Base-by-base conservation (phyloP, 2,329 filamentous ascomycete genomes). In the Cladosporium sp. region DNA sequence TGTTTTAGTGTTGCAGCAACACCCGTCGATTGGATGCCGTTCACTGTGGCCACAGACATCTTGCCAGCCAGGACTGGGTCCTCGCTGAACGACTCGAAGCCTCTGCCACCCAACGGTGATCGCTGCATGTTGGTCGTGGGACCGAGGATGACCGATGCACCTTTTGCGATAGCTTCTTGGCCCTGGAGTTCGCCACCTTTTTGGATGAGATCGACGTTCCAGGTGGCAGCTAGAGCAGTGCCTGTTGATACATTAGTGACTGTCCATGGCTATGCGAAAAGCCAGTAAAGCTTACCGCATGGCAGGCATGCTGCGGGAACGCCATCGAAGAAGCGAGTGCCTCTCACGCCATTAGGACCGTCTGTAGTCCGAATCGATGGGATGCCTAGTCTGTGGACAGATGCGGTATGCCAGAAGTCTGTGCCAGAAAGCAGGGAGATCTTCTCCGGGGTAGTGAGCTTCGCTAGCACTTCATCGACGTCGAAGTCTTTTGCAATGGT, bases 31-130 rank as follows among this genome's bases (percentile, higher is more conserved):
- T 95, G 91, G 2, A 92, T 79, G 26, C 89, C 86, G 60, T 80
- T 83, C 46, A 87, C 80, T 64, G 85, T 85, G 33, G 82, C 80
- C 70, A 91, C 88, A 1, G 85, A 87, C 65, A 91, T 83, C 73
- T 92, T 89, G 3, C 89, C 64, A 91, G 91, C 91, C 5, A 96
- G 82, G 11, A 89, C 84, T 0, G 91, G 91, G 70, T 95, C 92
- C 76, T 95, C 92, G 0, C 90, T 92, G 76, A 93, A 95, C 0
- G 91, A 93, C 78, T 96, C 92, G 70, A 95, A 96, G 69, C 93
- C 93, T 67, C 92, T 85, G 21, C 92, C 92, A n/a, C 91, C 91
- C 28, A 70, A 65, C 2, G 71, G 71, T 60, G 72, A 70, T 11
- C 71, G 68, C 44, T 71, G 71, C 31, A 74, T 68, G 66, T 74